Percentiles rank a stretch among this genome's conserved stretches.
Evolutionary conservation across 768 basidiomycete species (phyloP).

Genomic region (Pulveroboletus sp.): DNA sequence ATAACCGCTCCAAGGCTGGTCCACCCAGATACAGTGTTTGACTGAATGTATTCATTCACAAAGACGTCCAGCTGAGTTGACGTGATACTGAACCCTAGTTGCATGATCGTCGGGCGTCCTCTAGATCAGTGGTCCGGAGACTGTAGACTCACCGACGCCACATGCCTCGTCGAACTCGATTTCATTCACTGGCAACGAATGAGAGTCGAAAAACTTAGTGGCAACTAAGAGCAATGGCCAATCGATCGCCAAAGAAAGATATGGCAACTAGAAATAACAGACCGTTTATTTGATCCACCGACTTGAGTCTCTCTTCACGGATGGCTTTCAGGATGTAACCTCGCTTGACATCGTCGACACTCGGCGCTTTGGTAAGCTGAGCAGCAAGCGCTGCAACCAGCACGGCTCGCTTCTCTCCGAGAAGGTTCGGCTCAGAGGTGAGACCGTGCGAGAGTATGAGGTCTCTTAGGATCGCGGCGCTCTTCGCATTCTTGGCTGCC

Average conservation of each 20-base stretch:
- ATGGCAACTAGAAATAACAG: conserved; percentile 22
- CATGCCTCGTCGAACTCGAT: conserved; percentile 71
- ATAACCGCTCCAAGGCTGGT: conserved; percentile 62
- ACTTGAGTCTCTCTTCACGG: conserved; percentile 66
- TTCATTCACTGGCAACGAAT: conserved; percentile 58
- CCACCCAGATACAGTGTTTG: conserved; percentile 66
- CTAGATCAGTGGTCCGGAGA: not conserved
- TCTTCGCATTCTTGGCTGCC: conserved; percentile 76
- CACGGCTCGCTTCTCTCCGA: conserved; percentile 76
- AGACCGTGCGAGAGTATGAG: conserved; percentile 59
- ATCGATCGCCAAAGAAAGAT: not conserved
- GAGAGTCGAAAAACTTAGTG: conserved; percentile 64
- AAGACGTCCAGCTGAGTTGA: conserved; percentile 53
- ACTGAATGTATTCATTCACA: conserved; percentile 53
- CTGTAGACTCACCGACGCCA: conserved; percentile 70
- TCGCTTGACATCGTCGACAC: conserved; percentile 49
- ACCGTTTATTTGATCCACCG: conserved; percentile 86
- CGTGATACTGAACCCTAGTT: conserved; percentile 73
- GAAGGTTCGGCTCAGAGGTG: conserved; percentile 29
- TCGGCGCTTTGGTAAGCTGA: conserved; percentile 49
- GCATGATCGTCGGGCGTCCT: conserved; percentile 1
- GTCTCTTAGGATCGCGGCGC: conserved; percentile 60
- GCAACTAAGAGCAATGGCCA: conserved; percentile 35
- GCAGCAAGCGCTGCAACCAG: conserved; percentile 65
- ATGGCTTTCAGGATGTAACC: conserved; percentile 65